phyloP scores from a whole-genome alignment of 148 eudicot species.

The Beta vulgaris region DNA sequence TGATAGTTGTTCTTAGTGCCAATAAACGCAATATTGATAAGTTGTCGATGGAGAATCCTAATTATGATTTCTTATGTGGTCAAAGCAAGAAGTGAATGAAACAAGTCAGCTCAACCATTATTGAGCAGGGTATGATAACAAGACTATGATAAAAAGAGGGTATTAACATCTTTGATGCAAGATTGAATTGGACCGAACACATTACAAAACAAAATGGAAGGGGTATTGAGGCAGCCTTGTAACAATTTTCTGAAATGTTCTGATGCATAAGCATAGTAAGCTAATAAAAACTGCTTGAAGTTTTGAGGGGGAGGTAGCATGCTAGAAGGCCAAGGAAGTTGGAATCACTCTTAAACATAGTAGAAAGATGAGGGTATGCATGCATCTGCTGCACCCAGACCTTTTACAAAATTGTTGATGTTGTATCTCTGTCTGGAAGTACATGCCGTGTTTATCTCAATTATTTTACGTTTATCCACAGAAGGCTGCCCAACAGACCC shows the following conservation, averaged over 20 bases:
- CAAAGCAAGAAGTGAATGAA: neutral
- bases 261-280: neutral
- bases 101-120: neutral
- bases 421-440: neutral
- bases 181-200: too few relatives aligned
- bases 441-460: neutral
- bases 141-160: neutral
- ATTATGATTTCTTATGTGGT: neutral
- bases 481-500: slow-evolving; percentile 31
- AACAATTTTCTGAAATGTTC: neutral
- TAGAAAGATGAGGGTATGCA: neutral
- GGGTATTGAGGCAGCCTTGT: neutral
- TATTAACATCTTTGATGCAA: neutral
- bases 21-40: neutral
- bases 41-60: neutral
- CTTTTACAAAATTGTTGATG: neutral
- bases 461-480: neutral
- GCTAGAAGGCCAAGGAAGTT: neutral
- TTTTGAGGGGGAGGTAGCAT: neutral
- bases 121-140: neutral
- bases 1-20: neutral
- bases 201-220: neutral
- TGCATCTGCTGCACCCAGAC: neutral
- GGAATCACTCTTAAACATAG: neutral
- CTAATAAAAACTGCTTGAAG: neutral